Percentiles rank a stretch among this genome's conserved stretches.
Conservation (phyloP, 768 basidiomycete genomes). For the Clitopilus passeckerianus region DNA sequence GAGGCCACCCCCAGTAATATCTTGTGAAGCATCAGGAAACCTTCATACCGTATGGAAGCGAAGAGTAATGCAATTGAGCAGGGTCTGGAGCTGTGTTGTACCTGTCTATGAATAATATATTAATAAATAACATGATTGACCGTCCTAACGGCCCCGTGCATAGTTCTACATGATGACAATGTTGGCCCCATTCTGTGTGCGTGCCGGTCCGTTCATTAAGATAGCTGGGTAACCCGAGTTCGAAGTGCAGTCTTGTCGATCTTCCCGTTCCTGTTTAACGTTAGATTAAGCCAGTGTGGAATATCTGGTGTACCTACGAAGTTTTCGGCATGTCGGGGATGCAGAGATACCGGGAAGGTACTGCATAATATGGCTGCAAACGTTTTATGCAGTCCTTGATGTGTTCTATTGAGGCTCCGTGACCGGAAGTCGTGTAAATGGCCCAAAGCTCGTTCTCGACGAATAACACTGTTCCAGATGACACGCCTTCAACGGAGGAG, state of each 20-base stretch:
- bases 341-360: background rate
- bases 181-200: no score
- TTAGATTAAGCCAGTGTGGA: no score
- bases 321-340: background rate
- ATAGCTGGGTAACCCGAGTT: background rate
- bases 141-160: no score
- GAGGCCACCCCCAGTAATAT: no score
- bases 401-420: background rate
- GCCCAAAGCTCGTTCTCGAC: background rate
- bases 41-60: no score
- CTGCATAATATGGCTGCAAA: background rate
- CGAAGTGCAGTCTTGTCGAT: background rate
- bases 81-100: no score
- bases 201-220: no score
- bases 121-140: no score
- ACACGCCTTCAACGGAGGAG: background rate
- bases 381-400: background rate
- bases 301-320: background rate
- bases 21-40: no score
- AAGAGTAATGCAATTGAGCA: no score
- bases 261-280: background rate
- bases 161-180: no score
- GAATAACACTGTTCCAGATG: background rate
- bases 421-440: background rate
- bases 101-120: no score